Conservation (phyloP, 176 grass and related monocot genomes). For the Urochloa ruziziensis region DNA sequence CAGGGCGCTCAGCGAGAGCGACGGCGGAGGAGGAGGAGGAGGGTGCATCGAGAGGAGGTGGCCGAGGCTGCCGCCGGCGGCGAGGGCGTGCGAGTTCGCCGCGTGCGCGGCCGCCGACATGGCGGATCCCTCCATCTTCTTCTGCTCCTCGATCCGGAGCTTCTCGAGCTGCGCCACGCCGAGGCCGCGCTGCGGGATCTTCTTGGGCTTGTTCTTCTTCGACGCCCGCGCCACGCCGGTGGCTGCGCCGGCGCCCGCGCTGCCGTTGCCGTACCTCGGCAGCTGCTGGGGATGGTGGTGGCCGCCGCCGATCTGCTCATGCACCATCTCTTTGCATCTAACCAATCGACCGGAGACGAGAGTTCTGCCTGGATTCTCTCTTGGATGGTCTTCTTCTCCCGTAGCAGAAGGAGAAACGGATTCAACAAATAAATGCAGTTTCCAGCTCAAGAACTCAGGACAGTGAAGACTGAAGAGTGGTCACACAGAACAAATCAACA, state of each 20-base stretch:
- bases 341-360: not conserved
- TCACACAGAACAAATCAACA: not conserved
- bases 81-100: conserved; percentile 21
- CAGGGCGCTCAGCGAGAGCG: conserved; percentile 17
- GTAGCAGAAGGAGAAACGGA: not conserved
- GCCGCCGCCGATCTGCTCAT: conserved; percentile 26
- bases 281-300: conserved; percentile 17
- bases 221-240: conserved; percentile 48
- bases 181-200: conserved; percentile 74
- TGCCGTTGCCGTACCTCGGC: conserved; percentile 39
- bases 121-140: conserved; percentile 43
- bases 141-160: conserved; percentile 79
- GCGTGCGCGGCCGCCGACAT: not conserved
- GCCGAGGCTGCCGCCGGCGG: conserved; percentile 2
- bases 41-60: conserved; percentile 40
- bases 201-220: conserved; percentile 68
- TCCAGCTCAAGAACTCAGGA: not conserved
- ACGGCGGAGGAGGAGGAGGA: not conserved
- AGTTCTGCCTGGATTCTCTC: not conserved
- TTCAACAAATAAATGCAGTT: not conserved
- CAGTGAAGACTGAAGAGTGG: not conserved
- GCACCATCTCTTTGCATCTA: conserved; percentile 51
- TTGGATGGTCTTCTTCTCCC: not conserved
- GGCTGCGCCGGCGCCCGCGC: not conserved
- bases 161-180: conserved; percentile 90